Base-by-base conservation (phyloP, 345 rosid genomes). In the Leavenworthia alabamica region DNA sequence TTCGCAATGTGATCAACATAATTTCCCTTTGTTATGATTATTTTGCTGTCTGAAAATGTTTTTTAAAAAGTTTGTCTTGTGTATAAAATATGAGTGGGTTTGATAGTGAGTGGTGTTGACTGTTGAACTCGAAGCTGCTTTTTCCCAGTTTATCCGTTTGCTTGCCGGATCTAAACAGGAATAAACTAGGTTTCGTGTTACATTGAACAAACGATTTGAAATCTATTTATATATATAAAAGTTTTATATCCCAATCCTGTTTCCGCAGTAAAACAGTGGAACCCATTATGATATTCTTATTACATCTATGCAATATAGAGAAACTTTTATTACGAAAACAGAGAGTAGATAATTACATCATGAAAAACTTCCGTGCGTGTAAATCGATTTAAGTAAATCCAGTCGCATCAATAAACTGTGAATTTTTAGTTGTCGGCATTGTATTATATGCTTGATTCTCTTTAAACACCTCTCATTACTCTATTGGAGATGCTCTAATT, bases 1-100 rank as follows among this genome's bases (percentile, higher is more conserved):
- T 68, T 68, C 66, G 66, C 60, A 68, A 68, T 50, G 60, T 36
- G 46, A 68, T 68, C 54, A 12, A 51, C 46, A 51, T 68, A 32
- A 50, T 39, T 59, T 36, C 32, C 5, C 16, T 29, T 11, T 24
- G 7, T 29, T 56, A 37, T 16, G 42, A 13, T 37, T 13, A 13
- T 37, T 37, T 37, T 13, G n/a, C 7, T 11, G 2, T 12, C 1
- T 33, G 4, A 42, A 1, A 22, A 3, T 16, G 0, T 14, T 2
- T 56, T 35, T 16, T 0, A 6, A 10, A 66, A 10, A 66, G 46
- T 40, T 35, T 35, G 10, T 27, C 9, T 35, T 46, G 16, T 37
- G 46, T 60, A 33, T 35, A 47, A 9, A 63, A 59, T 15, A 56
- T 60, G 58, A 48, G 37, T 54, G 70, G 62, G 56, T 52, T 60